Evolutionary conservation across 73 alveolate genomes (phyloP).

Genomic region (Paramecium octaurelia): DNA sequence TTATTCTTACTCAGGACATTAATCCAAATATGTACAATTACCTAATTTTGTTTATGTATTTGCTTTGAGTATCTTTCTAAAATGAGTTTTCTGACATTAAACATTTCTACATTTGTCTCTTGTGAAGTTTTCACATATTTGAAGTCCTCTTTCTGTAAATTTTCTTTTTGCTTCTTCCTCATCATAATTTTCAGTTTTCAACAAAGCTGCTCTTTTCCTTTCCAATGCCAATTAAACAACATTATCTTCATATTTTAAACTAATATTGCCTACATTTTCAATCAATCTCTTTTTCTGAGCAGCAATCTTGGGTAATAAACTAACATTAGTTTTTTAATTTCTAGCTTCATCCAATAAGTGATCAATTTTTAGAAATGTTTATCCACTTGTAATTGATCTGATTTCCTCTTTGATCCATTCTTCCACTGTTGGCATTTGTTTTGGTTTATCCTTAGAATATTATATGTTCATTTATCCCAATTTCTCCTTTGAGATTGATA

Average conservation of each 20-base stretch:
- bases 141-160: conserved; percentile 57
- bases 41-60: conserved; percentile 82
- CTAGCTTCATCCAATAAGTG: conserved; percentile 26
- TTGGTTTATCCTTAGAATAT: conserved; percentile 61
- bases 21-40: conserved; percentile 95
- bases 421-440: conserved; percentile 53
- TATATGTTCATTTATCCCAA: conserved; percentile 27
- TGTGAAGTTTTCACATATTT: conserved; percentile 42
- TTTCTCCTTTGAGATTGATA: conserved; percentile 44
- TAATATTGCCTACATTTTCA: background rate
- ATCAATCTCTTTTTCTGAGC: conserved; percentile 44
- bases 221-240: conserved; percentile 48
- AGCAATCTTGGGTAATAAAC: conserved; percentile 50
- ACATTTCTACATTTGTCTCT: conserved; percentile 58
- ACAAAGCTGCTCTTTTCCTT: conserved; percentile 49
- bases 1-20: conserved; percentile 85
- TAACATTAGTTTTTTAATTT: background rate
- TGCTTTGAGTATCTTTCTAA: conserved; percentile 50
- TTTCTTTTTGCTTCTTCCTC: conserved; percentile 53
- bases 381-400: conserved; percentile 16
- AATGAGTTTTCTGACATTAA: conserved; percentile 55
- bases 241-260: conserved; percentile 42
- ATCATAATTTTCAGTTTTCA: conserved; percentile 57
- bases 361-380: conserved; percentile 25
- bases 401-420: conserved; percentile 26